phyloP scores from a whole-genome alignment of 2,329 filamentous ascomycete genomes.

The Sphaerostilbella broomeana region DNA sequence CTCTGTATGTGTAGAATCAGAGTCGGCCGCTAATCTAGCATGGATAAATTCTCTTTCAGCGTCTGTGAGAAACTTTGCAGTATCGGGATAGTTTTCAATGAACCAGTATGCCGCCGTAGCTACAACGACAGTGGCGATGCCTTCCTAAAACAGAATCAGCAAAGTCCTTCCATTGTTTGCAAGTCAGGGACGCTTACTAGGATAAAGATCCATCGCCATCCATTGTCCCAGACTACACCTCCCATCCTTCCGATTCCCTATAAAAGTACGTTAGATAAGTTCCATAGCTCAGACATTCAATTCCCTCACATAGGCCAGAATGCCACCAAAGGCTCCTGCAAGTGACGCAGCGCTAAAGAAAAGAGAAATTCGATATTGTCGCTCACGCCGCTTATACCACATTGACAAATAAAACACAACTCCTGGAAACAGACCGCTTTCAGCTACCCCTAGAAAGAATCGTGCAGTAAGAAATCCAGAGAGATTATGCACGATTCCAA shows the following conservation, averaged over 20 bases:
- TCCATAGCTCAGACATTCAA: not conserved
- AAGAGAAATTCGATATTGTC: constrained; percentile 48
- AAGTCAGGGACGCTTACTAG: constrained; percentile 43
- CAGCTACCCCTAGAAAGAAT: constrained; percentile 50
- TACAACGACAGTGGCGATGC: constrained; percentile 48
- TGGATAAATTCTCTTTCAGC: constrained; percentile 52
- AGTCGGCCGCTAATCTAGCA: constrained; percentile 58
- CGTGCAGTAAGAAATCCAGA: constrained; percentile 46
- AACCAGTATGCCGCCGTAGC: constrained; percentile 48
- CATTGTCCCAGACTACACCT: constrained; percentile 44
- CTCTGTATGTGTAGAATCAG: constrained; percentile 63
- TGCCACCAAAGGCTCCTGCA: constrained; percentile 51
- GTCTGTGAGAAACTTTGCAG: constrained; percentile 49
- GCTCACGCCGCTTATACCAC: constrained; percentile 50
- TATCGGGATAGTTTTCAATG: constrained; percentile 60
- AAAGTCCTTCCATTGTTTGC: no score
- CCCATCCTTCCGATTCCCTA: constrained; percentile 49
- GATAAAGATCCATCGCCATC: constrained; percentile 57
- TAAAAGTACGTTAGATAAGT: not conserved
- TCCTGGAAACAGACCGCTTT: constrained; percentile 46
- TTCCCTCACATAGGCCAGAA: constrained; percentile 43
- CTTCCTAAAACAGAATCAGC: no score
- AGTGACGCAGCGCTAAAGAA: constrained; percentile 51
- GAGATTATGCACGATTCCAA: constrained; percentile 43
- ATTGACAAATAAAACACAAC: constrained; percentile 46